Percentiles rank a stretch among this genome's conserved stretches.
Evolutionary conservation across 257 asterid genomes (phyloP).

Genomic region (Gynochthodes officinalis): DNA sequence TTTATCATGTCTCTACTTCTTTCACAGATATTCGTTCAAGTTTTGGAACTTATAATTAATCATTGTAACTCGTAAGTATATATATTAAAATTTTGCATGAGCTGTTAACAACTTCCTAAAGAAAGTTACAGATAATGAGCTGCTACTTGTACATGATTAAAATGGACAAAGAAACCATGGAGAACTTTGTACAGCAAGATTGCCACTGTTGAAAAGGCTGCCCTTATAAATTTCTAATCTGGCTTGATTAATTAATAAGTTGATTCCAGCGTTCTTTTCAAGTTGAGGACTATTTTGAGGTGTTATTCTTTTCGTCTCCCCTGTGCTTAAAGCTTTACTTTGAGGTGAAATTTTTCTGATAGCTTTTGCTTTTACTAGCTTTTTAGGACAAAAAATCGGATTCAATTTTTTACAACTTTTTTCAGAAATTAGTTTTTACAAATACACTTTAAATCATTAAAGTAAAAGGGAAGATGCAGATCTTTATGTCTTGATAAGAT

Average conservation of each 20-base stretch:
- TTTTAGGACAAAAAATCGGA: conserved; percentile 1
- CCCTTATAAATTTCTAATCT: too few species aligned
- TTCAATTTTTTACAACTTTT: conserved; percentile 10
- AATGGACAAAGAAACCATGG: neutral
- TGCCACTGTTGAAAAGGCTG: too few species aligned
- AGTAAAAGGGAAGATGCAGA: conserved; percentile 16
- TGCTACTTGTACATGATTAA: neutral
- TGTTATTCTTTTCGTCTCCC: neutral
- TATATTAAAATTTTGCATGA: neutral
- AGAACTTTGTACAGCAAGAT: too few species aligned
- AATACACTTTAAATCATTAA: conserved; percentile 10
- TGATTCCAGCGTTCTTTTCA: neutral
- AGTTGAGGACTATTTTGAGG: conserved; percentile 4
- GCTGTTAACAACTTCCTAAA: conserved; percentile 4
- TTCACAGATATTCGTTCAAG: neutral
- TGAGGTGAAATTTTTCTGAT: neutral
- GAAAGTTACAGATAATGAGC: neutral
- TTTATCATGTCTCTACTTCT: conserved; percentile 5
- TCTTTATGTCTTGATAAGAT: conserved; percentile 18
- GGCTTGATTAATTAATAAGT: neutral
- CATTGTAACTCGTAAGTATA: neutral
- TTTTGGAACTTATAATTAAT: neutral
- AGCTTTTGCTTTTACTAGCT: conserved; percentile 8
- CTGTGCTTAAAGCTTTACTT: neutral
- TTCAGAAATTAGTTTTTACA: conserved; percentile 5